Percentiles rank a stretch among this genome's conserved stretches.
These are phyloP conservation scores for Ophioceras dolichostomum DNA, from an alignment of 2,329 filamentous ascomycete species.

Conservation along the genomic window DNA sequence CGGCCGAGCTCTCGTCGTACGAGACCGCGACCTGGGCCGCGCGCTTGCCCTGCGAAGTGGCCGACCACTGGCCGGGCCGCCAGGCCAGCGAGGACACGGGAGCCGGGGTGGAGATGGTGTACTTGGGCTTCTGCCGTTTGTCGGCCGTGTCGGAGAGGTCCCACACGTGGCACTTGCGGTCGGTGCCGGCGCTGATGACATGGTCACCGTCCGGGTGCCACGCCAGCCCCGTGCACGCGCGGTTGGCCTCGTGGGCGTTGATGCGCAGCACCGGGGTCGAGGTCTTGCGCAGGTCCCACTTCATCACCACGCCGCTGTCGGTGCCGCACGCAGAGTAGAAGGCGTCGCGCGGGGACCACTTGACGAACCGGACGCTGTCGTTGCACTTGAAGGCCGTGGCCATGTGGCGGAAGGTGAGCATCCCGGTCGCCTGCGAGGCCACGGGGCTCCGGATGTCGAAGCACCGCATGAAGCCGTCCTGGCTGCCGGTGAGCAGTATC, in stretches of 20 bases:
- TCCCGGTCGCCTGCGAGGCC: constrained; percentile 31
- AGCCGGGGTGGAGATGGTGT: constrained; percentile 47
- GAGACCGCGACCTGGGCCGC: constrained; percentile 50
- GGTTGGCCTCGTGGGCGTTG: constrained; percentile 41
- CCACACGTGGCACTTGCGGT: constrained; percentile 53
- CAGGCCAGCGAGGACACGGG: constrained; percentile 47
- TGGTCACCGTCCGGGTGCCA: constrained; percentile 61
- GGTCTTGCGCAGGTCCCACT: constrained; percentile 50
- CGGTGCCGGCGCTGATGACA: constrained; percentile 48
- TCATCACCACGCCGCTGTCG: constrained; percentile 47
- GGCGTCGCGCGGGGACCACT: constrained; percentile 51
- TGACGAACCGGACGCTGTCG: constrained; percentile 47
- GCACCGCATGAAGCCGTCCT: constrained; percentile 50
- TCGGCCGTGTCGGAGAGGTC: constrained; percentile 47
- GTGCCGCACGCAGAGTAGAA: constrained; percentile 53
- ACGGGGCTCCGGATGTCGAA: constrained; percentile 43
- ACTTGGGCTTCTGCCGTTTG: constrained; percentile 52
- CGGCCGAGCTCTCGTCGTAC: constrained; percentile 40
- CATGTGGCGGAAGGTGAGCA: constrained; percentile 28
- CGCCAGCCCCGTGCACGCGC: constrained; percentile 44
- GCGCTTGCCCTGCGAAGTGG: constrained; percentile 44
- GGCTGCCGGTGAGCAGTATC: constrained; percentile 48
- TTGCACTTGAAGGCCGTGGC: constrained; percentile 34
- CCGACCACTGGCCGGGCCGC: constrained; percentile 55
- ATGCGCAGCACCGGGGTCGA: constrained; percentile 42